Conservation (phyloP, 1,284 basidiomycete species). For the Blastosporella zonata region DNA sequence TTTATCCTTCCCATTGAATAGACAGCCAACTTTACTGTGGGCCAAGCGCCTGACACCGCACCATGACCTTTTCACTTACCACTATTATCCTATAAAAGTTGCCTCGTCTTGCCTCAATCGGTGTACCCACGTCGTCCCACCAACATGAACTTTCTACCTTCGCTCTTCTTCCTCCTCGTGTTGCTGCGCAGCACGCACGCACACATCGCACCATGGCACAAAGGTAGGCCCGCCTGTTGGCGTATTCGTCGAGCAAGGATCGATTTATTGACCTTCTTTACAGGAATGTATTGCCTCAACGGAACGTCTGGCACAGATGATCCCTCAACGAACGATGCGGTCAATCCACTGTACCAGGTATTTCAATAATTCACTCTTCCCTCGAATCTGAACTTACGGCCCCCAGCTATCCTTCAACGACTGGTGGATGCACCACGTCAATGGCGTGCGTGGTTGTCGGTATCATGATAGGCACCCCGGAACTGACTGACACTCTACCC, state of each 20-base stretch:
- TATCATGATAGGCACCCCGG: conserved; percentile 1
- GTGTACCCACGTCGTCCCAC: background rate
- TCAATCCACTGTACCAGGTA: conserved; percentile 42
- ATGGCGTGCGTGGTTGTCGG: conserved; percentile 29
- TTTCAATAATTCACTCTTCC: background rate
- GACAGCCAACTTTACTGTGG: conserved; percentile 3
- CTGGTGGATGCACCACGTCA: conserved; percentile 37
- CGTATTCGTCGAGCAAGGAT: background rate
- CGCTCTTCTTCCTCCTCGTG: conserved; percentile 3
- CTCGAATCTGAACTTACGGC: background rate
- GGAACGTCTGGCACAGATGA: conserved; percentile 31
- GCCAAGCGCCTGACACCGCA: background rate
- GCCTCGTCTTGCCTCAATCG: background rate
- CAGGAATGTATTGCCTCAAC: conserved; percentile 24
- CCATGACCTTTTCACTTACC: background rate
- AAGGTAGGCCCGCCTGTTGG: conserved; percentile 8
- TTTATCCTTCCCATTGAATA: conserved; percentile 6
- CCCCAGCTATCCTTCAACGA: conserved; percentile 13
- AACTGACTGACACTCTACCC: background rate
- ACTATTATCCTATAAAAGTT: conserved; percentile 1
- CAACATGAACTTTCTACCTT: background rate
- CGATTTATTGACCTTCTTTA: background rate
- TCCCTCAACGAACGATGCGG: conserved; percentile 36
- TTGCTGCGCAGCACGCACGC: conserved; percentile 16
- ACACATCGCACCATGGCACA: conserved; percentile 19